Evolutionary conservation across 805 yeast species (phyloP).

Genomic region (Wickerhamiella cacticola): DNA sequence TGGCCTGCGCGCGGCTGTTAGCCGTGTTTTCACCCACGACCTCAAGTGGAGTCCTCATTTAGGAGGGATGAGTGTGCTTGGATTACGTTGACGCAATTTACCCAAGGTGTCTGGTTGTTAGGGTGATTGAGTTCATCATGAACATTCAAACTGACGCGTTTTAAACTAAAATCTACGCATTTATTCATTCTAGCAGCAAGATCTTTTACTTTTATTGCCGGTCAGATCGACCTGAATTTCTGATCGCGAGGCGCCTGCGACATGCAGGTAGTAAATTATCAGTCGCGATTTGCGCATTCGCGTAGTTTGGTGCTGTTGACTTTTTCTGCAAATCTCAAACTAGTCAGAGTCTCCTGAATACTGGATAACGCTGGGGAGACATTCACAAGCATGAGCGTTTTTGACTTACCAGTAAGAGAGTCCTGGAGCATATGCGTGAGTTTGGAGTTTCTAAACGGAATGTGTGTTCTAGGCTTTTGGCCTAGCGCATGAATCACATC

Average conservation of each 20-base stretch:
- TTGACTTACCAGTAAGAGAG: conserved; percentile 74
- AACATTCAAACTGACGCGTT: background rate
- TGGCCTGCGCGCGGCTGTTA: background rate
- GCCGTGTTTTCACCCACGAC: conserved; percentile 12
- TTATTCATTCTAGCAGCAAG: background rate
- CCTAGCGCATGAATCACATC: conserved; percentile 74
- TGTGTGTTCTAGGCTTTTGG: conserved; percentile 33
- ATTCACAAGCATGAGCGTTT: conserved; percentile 88
- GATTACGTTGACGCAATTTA: background rate
- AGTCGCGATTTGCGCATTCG: background rate
- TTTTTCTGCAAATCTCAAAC: conserved; percentile 76
- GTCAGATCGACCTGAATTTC: too few species aligned
- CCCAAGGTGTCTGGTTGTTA: background rate
- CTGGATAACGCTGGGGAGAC: conserved; percentile 55
- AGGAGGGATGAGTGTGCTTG: background rate
- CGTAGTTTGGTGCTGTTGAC: conserved; percentile 17
- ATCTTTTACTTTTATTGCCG: background rate
- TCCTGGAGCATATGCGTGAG: conserved; percentile 74
- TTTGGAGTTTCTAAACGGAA: conserved; percentile 61
- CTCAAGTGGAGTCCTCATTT: conserved; percentile 14
- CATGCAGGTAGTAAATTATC: too few species aligned
- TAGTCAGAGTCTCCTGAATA: conserved; percentile 66
- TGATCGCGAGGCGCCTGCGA: too few species aligned
- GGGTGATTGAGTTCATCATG: background rate
- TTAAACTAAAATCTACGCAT: background rate